These are phyloP conservation scores for Tylopilus felleus DNA, from an alignment of 768 basidiomycete species.

Conservation along the genomic window DNA sequence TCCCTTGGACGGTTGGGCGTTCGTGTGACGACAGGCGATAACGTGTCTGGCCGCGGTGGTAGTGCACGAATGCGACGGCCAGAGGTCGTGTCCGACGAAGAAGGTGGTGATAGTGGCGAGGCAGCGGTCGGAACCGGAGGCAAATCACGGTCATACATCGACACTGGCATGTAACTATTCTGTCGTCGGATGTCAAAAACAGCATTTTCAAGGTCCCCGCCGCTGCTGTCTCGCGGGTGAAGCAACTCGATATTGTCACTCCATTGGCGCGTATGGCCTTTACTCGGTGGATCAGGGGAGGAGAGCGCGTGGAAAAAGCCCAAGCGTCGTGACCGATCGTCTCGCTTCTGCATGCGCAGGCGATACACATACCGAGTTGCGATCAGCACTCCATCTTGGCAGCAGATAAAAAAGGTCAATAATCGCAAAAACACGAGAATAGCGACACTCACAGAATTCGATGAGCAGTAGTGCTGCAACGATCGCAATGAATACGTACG, in stretches of 20 bases:
- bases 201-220: conserved; percentile 12
- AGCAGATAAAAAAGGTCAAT: conserved; percentile 2
- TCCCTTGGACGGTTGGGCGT: neutral
- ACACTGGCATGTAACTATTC: conserved; percentile 13
- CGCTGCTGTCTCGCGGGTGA: neutral
- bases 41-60: conserved; percentile 24
- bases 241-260: conserved; percentile 33
- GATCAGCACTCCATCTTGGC: conserved; percentile 50
- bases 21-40: neutral
- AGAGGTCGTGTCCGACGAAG: conserved; percentile 10
- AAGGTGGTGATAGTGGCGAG: conserved; percentile 6
- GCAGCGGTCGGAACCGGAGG: conserved; percentile 3
- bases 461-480: conserved; percentile 44
- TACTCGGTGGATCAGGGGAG: conserved; percentile 6
- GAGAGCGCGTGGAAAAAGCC: conserved; percentile 33
- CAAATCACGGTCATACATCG: conserved; percentile 17
- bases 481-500: conserved; percentile 45
- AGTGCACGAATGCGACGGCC: conserved; percentile 27
- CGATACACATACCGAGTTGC: conserved; percentile 53
- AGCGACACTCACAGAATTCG: conserved; percentile 51
- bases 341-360: conserved; percentile 48
- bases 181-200: conserved; percentile 23
- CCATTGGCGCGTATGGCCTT: conserved; percentile 19
- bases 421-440: neutral
- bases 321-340: conserved; percentile 32